A percentile compares a stretch with the other conserved stretches of the same genome.
phyloP scores from a whole-genome alignment of 1,139 yeast genomes.

The Geotrichum bryndzae region DNA sequence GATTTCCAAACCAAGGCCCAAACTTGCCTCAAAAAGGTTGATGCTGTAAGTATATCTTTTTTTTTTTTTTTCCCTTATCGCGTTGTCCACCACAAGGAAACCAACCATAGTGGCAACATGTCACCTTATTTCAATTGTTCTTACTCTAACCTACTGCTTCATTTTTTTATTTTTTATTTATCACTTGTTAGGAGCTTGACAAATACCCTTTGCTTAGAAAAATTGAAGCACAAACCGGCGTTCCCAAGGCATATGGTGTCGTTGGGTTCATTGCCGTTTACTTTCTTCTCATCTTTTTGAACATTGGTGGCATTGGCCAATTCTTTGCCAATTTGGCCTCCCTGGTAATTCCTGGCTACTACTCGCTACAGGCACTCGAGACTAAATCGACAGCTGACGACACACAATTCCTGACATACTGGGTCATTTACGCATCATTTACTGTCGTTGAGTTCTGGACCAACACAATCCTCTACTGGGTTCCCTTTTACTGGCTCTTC shows the following conservation, averaged over 20 bases:
- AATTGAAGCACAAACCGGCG: conserved; percentile 35
- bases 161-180: not conserved
- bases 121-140: not conserved
- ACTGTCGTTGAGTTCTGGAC: conserved; percentile 95
- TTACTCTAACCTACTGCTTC: not conserved
- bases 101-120: not conserved
- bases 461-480: conserved; percentile 81
- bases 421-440: conserved; percentile 94
- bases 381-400: conserved; percentile 66
- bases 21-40: conserved; percentile 27
- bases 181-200: conserved; percentile 30
- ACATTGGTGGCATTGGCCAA: conserved; percentile 87
- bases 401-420: conserved; percentile 81
- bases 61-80: not conserved
- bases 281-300: conserved; percentile 71
- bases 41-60: conserved; percentile 23
- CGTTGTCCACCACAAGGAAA: not conserved
- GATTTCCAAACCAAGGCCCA: conserved; percentile 28
- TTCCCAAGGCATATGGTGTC: conserved; percentile 86
- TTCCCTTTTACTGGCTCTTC: conserved; percentile 93
- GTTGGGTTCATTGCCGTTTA: conserved; percentile 60
- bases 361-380: conserved; percentile 77
- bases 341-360: conserved; percentile 83
- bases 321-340: conserved; percentile 89
- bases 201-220: conserved; percentile 32